Evolutionary conservation across 257 asterid species (phyloP), one percentile per base, ranked within the genome.

Genomic region (Solanum bukasovii): DNA sequence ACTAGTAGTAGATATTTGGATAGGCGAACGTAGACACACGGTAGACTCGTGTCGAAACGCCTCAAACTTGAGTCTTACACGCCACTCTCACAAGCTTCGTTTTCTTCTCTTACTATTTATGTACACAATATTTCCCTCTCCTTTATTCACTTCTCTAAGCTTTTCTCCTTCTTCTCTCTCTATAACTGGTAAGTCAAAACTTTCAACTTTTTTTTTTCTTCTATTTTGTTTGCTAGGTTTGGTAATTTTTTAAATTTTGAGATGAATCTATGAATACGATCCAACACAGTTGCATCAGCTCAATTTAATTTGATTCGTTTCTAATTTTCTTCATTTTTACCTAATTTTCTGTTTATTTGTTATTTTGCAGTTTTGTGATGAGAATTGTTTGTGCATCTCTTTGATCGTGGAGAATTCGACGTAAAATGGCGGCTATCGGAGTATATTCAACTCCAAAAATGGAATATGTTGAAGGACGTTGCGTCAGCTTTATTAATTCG

Each of bases 31-130:
- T 49, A 83, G 91, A 89, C 98, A 35, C 89, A 93, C 90, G 95
- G 87, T 23, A 77, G 81, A 84, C 99, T 92, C 95, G 89, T 87
- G 96, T 79, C 91, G 88, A 72, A 88, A 88, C 91, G 91, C 93
- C 90, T 78, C 77, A 49, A 84, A 88, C 93, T 83, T 92, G 87
- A 42, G 90, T 46, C 94, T 88, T 73, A 18, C 98, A 96, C 99
- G 99, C 99, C 88, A 88, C 89, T 56, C 81, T 86, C 99, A 85
- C 96, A 91, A 95, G 92, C 98, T 27, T 27, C 13, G 33, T 18
- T 9, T 68, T 27, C 40, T 68, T 71, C 59, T 75, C 86, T 29
- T 27, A 35, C 86, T 87, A 63, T 87, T 35, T 77, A 65, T 61
- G 9, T 11, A 49, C 42, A 9, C 42, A 46, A 18, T 9, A 82